Percentiles rank a stretch among this genome's conserved stretches.
Evolutionary conservation across 2,329 filamentous ascomycete genomes (phyloP).

Genomic region (Alternaria arborescens): DNA sequence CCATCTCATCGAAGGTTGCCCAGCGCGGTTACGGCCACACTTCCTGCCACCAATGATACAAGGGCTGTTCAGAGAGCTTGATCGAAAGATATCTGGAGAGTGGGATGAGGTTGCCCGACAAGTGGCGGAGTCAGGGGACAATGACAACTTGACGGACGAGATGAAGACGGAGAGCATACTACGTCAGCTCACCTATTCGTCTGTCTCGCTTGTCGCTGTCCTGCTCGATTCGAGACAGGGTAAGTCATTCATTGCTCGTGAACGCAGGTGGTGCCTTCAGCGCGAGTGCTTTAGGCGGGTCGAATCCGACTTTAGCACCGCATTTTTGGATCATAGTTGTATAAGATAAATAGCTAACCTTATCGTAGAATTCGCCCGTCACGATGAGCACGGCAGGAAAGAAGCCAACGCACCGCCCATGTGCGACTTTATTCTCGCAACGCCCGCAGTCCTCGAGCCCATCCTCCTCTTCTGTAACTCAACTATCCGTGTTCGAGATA

Average conservation of each 20-base stretch:
- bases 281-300: neutral
- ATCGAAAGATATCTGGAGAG: slow-evolving; percentile 84
- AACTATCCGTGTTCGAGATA: slow-evolving; percentile 87
- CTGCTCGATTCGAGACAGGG: slow-evolving; percentile 74
- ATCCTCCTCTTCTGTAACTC: slow-evolving; percentile 92
- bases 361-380: slow-evolving; percentile 38
- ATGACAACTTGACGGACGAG: slow-evolving; percentile 83
- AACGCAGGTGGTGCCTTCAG: neutral
- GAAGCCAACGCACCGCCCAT: slow-evolving; percentile 67
- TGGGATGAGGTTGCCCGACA: slow-evolving; percentile 76
- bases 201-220: slow-evolving; percentile 89
- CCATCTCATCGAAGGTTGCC: slow-evolving; percentile 91
- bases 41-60: slow-evolving; percentile 88
- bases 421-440: slow-evolving; percentile 82
- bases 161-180: slow-evolving; percentile 98
- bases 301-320: neutral
- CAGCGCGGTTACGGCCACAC: slow-evolving; percentile 75
- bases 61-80: slow-evolving; percentile 84
- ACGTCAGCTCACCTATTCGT: slow-evolving; percentile 88
- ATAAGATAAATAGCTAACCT: neutral
- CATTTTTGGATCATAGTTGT: neutral
- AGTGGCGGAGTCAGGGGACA: slow-evolving; percentile 71
- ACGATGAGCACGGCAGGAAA: slow-evolving; percentile 41
- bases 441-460: slow-evolving; percentile 81
- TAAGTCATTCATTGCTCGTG: slow-evolving; percentile 19